Evolutionary conservation across 1,139 yeast species (phyloP).

Genomic region (Starmera stellimalicola): DNA sequence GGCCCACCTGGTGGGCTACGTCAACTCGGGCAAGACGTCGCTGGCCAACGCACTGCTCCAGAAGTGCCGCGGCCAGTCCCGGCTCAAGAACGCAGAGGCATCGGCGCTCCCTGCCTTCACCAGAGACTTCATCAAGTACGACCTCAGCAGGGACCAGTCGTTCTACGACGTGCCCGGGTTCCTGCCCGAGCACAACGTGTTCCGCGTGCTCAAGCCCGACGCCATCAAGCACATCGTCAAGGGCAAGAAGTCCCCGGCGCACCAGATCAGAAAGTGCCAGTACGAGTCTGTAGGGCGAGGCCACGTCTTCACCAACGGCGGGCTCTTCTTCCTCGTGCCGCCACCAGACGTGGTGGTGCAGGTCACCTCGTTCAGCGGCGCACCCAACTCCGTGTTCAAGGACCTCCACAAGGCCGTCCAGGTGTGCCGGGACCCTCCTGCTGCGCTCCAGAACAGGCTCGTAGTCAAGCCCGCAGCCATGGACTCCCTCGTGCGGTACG

Average conservation of each 20-base stretch:
- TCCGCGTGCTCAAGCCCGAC: constrained; percentile 24
- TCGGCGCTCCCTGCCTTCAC: constrained; percentile 52
- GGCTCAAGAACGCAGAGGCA: constrained; percentile 10
- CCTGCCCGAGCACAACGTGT: constrained; percentile 26
- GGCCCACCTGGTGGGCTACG: constrained; percentile 58
- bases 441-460: constrained; percentile 25
- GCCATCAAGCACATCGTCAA: constrained; percentile 27
- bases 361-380: constrained; percentile 23
- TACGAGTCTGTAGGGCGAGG: constrained; percentile 35
- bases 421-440: constrained; percentile 12
- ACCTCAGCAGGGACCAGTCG: constrained; percentile 24
- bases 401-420: constrained; percentile 24
- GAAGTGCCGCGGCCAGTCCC: constrained; percentile 15
- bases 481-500: constrained; percentile 30
- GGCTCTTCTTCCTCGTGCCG: constrained; percentile 43
- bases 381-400: constrained; percentile 20
- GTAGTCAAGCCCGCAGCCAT: constrained; percentile 25
- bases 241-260: constrained; percentile 26
- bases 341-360: constrained; percentile 36
- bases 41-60: constrained; percentile 42
- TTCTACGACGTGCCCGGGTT: constrained; percentile 51
- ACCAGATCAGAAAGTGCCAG: constrained; percentile 21
- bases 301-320: constrained; percentile 47
- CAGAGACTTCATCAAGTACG: constrained; percentile 32
- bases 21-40: constrained; percentile 72